Evolutionary conservation across 75 land plant species (phyloP), one percentile per base, ranked within the genome.

Genomic region (Ceratopteris richardii): DNA sequence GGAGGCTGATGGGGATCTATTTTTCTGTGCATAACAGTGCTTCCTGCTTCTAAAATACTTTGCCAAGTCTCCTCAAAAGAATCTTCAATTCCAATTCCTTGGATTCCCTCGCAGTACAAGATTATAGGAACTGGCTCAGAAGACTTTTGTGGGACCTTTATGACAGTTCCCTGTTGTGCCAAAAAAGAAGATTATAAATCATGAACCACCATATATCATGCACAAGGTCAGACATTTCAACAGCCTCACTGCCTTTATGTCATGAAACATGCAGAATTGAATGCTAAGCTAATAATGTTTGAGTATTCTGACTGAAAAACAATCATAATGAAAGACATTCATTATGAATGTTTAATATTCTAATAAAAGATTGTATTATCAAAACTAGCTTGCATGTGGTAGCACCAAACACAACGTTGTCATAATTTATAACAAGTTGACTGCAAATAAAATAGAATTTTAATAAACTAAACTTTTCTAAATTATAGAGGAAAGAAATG

Each of bases 101-200:
- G 17, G 16, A 26, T 54, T 28, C 47, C 65, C 60, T 64, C 58
- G 66, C 81, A 82, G 18, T 17, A 7, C 20, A 88, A 55, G 57
- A 43, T 53, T 55, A 88, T 75, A 9, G 90, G 86, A 57, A 88
- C 80, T 56, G 40, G 60, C 57, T 68, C 86, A 67, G 64, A 54
- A 43, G 66, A 51, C 62, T 72, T n/a, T 44, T 72, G 69, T 22
- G 90, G 90, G 53, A 68, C 43, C 65, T 70, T 33, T 25, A 54
- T 57, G 9, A 88, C 72, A 61, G 12, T 48, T 29, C 93, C 93
- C 93, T 88, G 84, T 9, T 4, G 37, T 33, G 37, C 9, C 37
- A 4, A 3, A 33, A 33, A 33, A 33, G 3, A 33, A 9, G 7
- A 33, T 33, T 9, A 3, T 33, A 33, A 33, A 33, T 3, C 37